A percentile compares a stretch with the other conserved stretches of the same genome.
Conservation (phyloP, 2,329 filamentous ascomycete species). For the Clarireedia paspali region DNA sequence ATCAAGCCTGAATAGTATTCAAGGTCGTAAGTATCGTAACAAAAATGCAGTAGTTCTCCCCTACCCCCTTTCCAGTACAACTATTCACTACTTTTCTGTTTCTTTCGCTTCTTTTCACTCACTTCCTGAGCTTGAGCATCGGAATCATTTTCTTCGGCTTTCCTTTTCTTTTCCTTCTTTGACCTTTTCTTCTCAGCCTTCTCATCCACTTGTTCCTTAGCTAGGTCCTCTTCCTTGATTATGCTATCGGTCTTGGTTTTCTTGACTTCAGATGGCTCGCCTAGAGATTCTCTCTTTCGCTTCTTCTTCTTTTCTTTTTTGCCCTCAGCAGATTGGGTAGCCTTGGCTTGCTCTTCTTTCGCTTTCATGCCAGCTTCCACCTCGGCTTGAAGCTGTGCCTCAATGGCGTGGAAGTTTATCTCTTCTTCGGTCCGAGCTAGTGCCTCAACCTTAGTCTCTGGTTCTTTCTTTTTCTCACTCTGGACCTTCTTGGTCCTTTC, state of each 20-base stretch:
- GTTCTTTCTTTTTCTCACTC: conserved; percentile 62
- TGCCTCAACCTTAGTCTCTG: conserved; percentile 26
- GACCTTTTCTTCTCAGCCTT: not conserved
- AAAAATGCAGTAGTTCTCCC: not conserved
- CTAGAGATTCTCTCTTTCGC: conserved; percentile 9
- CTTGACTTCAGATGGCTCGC: conserved; percentile 6
- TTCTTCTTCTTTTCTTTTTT: conserved; percentile 18
- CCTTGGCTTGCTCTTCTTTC: conserved; percentile 11
- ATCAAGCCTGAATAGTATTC: not conserved
- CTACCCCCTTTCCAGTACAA: not conserved
- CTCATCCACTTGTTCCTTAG: conserved; percentile 5
- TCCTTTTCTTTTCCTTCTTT: conserved; percentile 4
- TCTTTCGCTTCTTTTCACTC: not conserved
- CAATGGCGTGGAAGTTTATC: conserved; percentile 18
- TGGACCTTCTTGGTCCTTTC: not conserved
- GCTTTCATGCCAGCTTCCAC: conserved; percentile 15
- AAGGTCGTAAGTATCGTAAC: not conserved
- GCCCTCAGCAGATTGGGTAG: conserved; percentile 12
- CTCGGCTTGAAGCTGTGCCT: conserved; percentile 19
- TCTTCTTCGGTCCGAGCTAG: conserved; percentile 3
- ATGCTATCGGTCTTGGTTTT: conserved; percentile 12
- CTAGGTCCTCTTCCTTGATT: not conserved
- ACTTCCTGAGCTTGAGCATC: not conserved
- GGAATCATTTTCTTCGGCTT: not conserved
- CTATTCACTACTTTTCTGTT: not conserved